A percentile compares a stretch with the other conserved stretches of the same genome.
These are phyloP conservation scores for Penicillium macrosclerotiorum DNA, from an alignment of 495 filamentous ascomycete species.

Conservation along the genomic window DNA sequence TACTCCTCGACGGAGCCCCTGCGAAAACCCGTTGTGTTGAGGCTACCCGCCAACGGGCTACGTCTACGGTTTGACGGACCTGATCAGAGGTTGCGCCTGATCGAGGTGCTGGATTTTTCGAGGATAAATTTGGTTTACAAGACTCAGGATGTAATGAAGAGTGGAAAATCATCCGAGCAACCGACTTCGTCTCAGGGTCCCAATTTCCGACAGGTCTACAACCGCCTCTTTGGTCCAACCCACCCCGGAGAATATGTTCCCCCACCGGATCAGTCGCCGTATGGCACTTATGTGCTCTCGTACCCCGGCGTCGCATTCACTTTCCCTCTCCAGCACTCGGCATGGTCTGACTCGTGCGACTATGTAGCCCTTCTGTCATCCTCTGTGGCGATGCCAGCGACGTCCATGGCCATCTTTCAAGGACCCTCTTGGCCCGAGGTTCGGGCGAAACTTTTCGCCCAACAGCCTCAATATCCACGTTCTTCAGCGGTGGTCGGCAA, in stretches of 20 bases:
- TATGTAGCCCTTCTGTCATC: conserved; percentile 85
- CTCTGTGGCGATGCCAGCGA: conserved; percentile 67
- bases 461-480: conserved; percentile 64
- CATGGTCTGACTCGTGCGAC: conserved; percentile 80
- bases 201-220: conserved; percentile 86
- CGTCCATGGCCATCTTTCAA: conserved; percentile 82
- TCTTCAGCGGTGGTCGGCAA: conserved; percentile 54
- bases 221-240: conserved; percentile 83
- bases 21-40: conserved; percentile 65
- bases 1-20: conserved; percentile 73
- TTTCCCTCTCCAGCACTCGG: conserved; percentile 72
- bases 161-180: conserved; percentile 44
- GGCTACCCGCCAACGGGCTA: conserved; percentile 78
- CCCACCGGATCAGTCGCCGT: conserved; percentile 49
- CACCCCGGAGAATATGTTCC: conserved; percentile 88
- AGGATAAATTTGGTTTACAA: conserved; percentile 81
- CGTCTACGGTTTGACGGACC: conserved; percentile 91
- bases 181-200: conserved; percentile 58
- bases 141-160: conserved; percentile 76
- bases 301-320: conserved; percentile 93
- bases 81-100: conserved; percentile 84
- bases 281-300: conserved; percentile 77
- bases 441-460: conserved; percentile 70
- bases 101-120: conserved; percentile 90
- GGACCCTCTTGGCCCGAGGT: conserved; percentile 87